These are phyloP conservation scores for Wickerhamiella siamensis DNA, from an alignment of 805 yeast genomes.

Conservation along the genomic window DNA sequence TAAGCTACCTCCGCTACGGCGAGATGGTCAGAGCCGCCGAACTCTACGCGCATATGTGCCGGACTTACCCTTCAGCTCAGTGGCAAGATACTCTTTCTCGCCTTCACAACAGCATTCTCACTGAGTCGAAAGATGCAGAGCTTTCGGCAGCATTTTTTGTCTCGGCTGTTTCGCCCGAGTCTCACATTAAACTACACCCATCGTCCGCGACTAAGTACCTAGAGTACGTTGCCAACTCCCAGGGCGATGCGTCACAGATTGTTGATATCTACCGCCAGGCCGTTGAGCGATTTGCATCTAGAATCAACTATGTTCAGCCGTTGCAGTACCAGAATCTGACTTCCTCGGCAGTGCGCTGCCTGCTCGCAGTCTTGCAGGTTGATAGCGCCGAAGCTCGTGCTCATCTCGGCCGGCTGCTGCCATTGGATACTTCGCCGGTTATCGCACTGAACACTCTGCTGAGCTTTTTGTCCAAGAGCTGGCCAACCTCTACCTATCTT, in stretches of 20 bases:
- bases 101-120: slow-evolving; percentile 17
- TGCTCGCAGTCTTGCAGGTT: slow-evolving; percentile 4
- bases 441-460: slow-evolving; percentile 12
- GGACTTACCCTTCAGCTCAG: slow-evolving; percentile 8
- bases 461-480: slow-evolving; percentile 11
- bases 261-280: slow-evolving; percentile 11
- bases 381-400: slow-evolving; percentile 1
- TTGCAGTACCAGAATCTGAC: slow-evolving; percentile 10
- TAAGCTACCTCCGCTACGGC: slow-evolving; percentile 12
- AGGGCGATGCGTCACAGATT: slow-evolving; percentile 7
- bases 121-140: slow-evolving; percentile 11
- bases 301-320: slow-evolving; percentile 1
- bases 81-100: slow-evolving; percentile 12
- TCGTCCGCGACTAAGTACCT: slow-evolving; percentile 17
- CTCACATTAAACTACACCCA: slow-evolving; percentile 16
- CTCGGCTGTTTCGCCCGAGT: slow-evolving; percentile 9
- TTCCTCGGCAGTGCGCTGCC: slow-evolving; percentile 9
- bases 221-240: slow-evolving; percentile 5
- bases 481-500: slow-evolving; percentile 13
- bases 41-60: slow-evolving; percentile 14
- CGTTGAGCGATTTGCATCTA: slow-evolving; percentile 5
- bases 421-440: slow-evolving; percentile 1
- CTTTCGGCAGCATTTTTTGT: slow-evolving; percentile 15
- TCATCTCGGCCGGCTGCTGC: neutral
- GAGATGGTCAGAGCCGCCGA: slow-evolving; percentile 14